A percentile compares a stretch with the other conserved stretches of the same genome.
These are phyloP conservation scores for Sugiyamaella qingdaonensis DNA, from an alignment of 805 yeast species.

Conservation along the genomic window DNA sequence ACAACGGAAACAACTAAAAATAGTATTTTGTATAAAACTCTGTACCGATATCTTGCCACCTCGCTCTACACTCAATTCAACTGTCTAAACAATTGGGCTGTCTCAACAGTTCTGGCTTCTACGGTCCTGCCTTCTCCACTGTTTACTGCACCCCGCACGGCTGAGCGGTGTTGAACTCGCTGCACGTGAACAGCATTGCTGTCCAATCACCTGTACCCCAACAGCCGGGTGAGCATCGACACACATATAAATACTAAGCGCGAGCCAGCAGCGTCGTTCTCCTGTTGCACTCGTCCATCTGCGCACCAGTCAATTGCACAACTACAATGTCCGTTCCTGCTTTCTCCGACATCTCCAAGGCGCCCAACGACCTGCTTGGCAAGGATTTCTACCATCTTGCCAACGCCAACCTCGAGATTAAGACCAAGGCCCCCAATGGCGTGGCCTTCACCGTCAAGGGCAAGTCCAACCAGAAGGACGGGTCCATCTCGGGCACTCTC, in stretches of 20 bases:
- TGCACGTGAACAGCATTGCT: background rate
- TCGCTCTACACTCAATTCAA: too few relatives aligned
- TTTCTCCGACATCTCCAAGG: slow-evolving; percentile 89
- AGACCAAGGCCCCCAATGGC: slow-evolving; percentile 94
- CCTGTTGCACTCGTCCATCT: background rate
- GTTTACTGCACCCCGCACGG: too few relatives aligned
- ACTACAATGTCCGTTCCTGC: slow-evolving; percentile 72
- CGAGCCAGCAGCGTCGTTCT: background rate
- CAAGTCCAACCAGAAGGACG: slow-evolving; percentile 71
- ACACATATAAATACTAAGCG: background rate
- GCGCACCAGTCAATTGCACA: background rate
- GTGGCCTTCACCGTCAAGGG: slow-evolving; percentile 93
- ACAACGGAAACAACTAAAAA: background rate
- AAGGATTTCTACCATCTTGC: slow-evolving; percentile 91
- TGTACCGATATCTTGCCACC: too few relatives aligned
- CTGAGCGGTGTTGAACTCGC: too few relatives aligned
- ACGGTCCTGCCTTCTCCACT: too few relatives aligned
- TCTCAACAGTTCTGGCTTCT: too few relatives aligned
- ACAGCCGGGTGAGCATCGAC: slow-evolving; percentile 3
- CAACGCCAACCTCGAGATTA: slow-evolving; percentile 82
- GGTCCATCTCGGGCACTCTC: slow-evolving; percentile 78
- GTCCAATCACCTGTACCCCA: slow-evolving; percentile 5
- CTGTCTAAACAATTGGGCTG: too few relatives aligned
- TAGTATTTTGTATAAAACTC: too few relatives aligned
- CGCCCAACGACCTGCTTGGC: slow-evolving; percentile 83